These are phyloP conservation scores for Raddia guianensis DNA, from an alignment of 176 grass and related monocot species.

Conservation along the genomic window DNA sequence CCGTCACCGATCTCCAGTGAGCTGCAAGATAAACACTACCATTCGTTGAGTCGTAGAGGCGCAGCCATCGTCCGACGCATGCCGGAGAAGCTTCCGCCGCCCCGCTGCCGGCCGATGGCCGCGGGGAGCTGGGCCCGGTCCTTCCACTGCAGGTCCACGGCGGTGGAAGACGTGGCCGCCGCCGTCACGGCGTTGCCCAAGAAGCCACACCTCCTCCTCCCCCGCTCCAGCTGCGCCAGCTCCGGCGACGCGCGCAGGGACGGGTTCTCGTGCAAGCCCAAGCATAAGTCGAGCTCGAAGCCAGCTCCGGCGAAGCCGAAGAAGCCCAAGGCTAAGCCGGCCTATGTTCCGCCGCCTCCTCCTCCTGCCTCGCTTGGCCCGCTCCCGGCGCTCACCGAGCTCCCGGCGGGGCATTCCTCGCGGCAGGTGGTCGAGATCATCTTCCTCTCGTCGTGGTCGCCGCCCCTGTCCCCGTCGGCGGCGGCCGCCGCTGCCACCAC, in stretches of 20 bases:
- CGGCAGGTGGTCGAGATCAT: slow-evolving; percentile 93
- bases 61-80: not conserved
- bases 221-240: slow-evolving; percentile 60
- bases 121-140: slow-evolving; percentile 74
- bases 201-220: slow-evolving; percentile 48
- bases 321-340: slow-evolving; percentile 42
- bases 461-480: not conserved
- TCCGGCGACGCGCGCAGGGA: slow-evolving; percentile 49
- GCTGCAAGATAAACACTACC: not conserved
- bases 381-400: slow-evolving; percentile 71
- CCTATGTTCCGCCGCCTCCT: slow-evolving; percentile 40
- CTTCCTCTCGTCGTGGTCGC: slow-evolving; percentile 76
- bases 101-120: slow-evolving; percentile 52
- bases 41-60: not conserved
- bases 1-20: not conserved
- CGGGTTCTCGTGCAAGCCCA: slow-evolving; percentile 34
- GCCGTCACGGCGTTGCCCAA: slow-evolving; percentile 31
- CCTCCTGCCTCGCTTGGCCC: slow-evolving; percentile 44
- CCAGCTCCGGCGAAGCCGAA: slow-evolving; percentile 4
- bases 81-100: slow-evolving; percentile 41
- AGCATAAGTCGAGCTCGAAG: slow-evolving; percentile 30
- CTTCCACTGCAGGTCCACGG: slow-evolving; percentile 84
- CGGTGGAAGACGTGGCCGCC: slow-evolving; percentile 66
- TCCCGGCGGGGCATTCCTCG: slow-evolving; percentile 79
- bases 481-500: not conserved